These are phyloP conservation scores for Rhizopogon salebrosus DNA, from an alignment of 768 basidiomycete species.

Conservation along the genomic window DNA sequence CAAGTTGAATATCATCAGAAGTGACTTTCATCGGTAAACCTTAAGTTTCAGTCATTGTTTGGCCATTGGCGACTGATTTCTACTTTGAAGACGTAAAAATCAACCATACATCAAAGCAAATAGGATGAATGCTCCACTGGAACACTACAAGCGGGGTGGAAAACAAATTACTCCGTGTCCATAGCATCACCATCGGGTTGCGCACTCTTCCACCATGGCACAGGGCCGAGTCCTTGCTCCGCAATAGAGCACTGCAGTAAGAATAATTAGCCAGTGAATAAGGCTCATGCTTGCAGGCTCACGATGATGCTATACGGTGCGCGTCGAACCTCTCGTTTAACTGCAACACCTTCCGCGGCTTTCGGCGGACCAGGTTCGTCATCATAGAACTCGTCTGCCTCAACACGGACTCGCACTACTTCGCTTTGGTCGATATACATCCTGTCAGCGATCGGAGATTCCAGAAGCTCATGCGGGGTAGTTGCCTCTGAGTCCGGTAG, in stretches of 20 bases:
- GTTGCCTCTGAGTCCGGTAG: slow-evolving; percentile 55
- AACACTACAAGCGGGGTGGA: background rate
- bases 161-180: slow-evolving; percentile 30
- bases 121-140: background rate
- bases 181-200: slow-evolving; percentile 35
- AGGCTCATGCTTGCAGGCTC: slow-evolving; percentile 16
- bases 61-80: background rate
- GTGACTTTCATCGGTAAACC: too few species aligned
- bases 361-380: slow-evolving; percentile 84
- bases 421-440: slow-evolving; percentile 83
- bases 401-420: slow-evolving; percentile 71
- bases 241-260: slow-evolving; percentile 65
- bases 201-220: slow-evolving; percentile 67
- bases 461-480: slow-evolving; percentile 56
- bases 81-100: background rate
- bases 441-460: slow-evolving; percentile 56
- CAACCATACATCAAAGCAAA: background rate
- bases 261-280: background rate
- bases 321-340: slow-evolving; percentile 41
- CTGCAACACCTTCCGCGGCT: slow-evolving; percentile 61
- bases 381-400: slow-evolving; percentile 79
- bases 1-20: too few species aligned
- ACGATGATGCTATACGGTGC: slow-evolving; percentile 73
- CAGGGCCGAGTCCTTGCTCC: slow-evolving; percentile 77
- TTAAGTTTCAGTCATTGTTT: background rate